Evolutionary conservation across 2,329 filamentous ascomycete genomes (phyloP).

Genomic region (Diaporthe sp.): DNA sequence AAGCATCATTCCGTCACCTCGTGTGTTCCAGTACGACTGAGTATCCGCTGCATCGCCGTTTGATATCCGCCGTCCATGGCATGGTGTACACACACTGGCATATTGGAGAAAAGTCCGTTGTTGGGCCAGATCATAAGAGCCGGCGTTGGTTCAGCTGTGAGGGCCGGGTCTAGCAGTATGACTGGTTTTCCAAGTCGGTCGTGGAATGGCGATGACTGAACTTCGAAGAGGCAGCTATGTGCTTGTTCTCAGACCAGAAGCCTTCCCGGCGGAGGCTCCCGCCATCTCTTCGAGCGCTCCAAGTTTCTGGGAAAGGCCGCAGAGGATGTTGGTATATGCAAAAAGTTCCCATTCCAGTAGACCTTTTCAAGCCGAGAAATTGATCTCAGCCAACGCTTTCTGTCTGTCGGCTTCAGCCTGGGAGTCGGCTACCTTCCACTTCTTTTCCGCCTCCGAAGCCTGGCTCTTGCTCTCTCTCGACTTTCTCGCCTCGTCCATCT

Average conservation of each 20-base stretch:
- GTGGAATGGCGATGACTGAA: not conserved
- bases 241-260: not conserved
- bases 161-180: no score
- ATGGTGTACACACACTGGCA: not conserved
- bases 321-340: no score
- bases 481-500: slow-evolving; percentile 7
- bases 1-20: no score
- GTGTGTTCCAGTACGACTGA: not conserved
- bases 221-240: not conserved
- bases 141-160: not conserved
- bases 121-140: not conserved
- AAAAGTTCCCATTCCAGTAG: not conserved
- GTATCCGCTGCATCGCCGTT: not conserved
- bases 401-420: slow-evolving; percentile 21
- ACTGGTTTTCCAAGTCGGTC: not conserved
- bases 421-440: slow-evolving; percentile 15
- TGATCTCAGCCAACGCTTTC: slow-evolving; percentile 7
- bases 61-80: not conserved
- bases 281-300: not conserved
- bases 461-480: not conserved
- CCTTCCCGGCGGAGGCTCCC: not conserved
- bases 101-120: not conserved
- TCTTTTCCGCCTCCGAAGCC: slow-evolving; percentile 17
- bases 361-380: not conserved
- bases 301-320: not conserved